Base-by-base conservation (phyloP, 805 yeast genomes). In the Kurtzmaniella fragi region DNA sequence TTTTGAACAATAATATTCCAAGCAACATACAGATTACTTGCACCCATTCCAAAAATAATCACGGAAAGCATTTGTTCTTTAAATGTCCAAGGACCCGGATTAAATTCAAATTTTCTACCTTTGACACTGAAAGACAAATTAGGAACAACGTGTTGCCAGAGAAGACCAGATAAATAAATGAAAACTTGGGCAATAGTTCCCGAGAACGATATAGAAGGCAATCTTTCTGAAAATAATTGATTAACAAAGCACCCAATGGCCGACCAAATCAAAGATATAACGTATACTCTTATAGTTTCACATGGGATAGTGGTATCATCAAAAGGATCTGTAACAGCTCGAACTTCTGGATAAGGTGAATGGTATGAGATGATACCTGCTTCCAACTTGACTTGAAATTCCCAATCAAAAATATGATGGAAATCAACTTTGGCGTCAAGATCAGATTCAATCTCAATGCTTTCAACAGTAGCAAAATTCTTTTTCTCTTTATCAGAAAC, bases 51-150 rank as follows among this genome's bases (percentile, higher is more conserved):
- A 54, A 49, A 53, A 61, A 50, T 62, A 23, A 70, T 52, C 5
- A 86, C 75, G 1, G 82, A 66, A 42, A 82, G 66, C 80, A 79
- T 77, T 54, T 81, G 86, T 50, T 80, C 86, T 51, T 80, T 80
- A 45, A 56, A 64, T 17, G 68, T 61, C 82, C 84, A 82, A 10
- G 83, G 82, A 8, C 85, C 83, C 2, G 82, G 82, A 53, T 78
- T 78, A 38, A 79, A 54, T 17, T 37, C 39, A 38, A 46, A 61
- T n/a, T 51, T 39, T 39, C 50, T 47, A n/a, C 23, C 4, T 9
- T 6, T 6, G 6, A 34, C 16, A 5, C 8, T 45, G 41, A n/a
- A n/a, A n/a, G n/a, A n/a, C n/a, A 40, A 42, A 42, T 70, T 66
- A 5, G 74, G 72, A 11, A 64, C 40, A 16, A 59, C 56, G 32